Percentiles rank a stretch among this genome's conserved stretches.
Evolutionary conservation across 2,329 filamentous ascomycete genomes (phyloP).

Genomic region (Sphaerostilbella broomeana): DNA sequence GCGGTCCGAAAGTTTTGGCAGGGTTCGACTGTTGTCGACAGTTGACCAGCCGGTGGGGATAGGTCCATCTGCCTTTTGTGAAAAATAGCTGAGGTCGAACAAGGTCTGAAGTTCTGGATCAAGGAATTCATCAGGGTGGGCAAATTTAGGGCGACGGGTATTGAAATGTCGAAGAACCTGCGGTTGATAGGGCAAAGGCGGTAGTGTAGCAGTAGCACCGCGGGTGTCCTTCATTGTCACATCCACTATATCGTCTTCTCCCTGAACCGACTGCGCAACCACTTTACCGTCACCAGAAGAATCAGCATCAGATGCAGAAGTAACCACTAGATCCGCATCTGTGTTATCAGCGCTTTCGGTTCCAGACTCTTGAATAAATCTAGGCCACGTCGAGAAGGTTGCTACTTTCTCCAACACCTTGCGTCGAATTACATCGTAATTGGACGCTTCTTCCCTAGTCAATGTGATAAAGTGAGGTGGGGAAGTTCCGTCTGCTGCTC

Average conservation of each 20-base stretch:
- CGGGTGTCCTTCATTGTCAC: slow-evolving; percentile 71
- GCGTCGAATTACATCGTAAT: slow-evolving; percentile 64
- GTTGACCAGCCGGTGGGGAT: slow-evolving; percentile 66
- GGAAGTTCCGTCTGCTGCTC: slow-evolving; percentile 26
- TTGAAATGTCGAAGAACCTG: slow-evolving; percentile 42
- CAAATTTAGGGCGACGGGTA: slow-evolving; percentile 45
- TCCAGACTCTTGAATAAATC: slow-evolving; percentile 49
- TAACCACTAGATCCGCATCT: slow-evolving; percentile 64
- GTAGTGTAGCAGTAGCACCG: slow-evolving; percentile 16
- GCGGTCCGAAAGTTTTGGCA: slow-evolving; percentile 46
- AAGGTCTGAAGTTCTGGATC: slow-evolving; percentile 59
- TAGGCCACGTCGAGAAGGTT: slow-evolving; percentile 65
- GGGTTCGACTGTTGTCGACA: slow-evolving; percentile 52
- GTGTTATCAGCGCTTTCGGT: slow-evolving; percentile 43
- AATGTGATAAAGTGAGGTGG: slow-evolving; percentile 69
- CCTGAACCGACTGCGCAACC: slow-evolving; percentile 71
- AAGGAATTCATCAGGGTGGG: slow-evolving; percentile 50
- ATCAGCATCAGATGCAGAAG: slow-evolving; percentile 56
- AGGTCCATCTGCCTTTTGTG: slow-evolving; percentile 43
- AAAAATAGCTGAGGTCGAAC: slow-evolving; percentile 69
- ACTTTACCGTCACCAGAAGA: slow-evolving; percentile 65
- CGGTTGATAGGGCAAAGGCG: slow-evolving; percentile 16
- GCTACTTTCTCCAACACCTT: slow-evolving; percentile 73
- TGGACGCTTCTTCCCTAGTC: slow-evolving; percentile 61
- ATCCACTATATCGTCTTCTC: slow-evolving; percentile 86